Evolutionary conservation across 495 filamentous ascomycete species (phyloP).

Genomic region (Xylaria nigripes): DNA sequence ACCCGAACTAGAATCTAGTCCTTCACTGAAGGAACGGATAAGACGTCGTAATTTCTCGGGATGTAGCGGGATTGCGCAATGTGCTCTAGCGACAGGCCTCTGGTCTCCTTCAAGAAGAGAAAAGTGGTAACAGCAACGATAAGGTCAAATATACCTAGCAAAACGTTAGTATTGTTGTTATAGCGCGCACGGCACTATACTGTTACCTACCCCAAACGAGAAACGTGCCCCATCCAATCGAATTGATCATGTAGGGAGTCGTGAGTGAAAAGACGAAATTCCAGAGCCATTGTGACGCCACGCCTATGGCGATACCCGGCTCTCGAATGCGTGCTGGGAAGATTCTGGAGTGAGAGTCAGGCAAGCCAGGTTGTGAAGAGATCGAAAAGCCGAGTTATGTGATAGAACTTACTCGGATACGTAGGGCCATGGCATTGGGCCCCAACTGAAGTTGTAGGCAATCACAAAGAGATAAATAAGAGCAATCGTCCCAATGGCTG

Average conservation of each 20-base stretch:
- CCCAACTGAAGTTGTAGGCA: conserved; percentile 43
- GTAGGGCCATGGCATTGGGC: conserved; percentile 43
- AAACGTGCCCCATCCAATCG: conserved; percentile 45
- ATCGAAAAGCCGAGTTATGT: neutral
- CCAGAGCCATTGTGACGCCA: conserved; percentile 45
- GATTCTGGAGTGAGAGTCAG: conserved; percentile 27
- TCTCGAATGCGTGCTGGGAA: conserved; percentile 43
- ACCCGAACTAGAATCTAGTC: neutral
- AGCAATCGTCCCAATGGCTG: conserved; percentile 39
- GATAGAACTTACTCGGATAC: conserved; percentile 30
- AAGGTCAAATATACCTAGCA: conserved; percentile 16
- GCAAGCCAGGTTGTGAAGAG: too few relatives aligned
- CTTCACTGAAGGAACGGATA: neutral
- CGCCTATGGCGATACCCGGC: conserved; percentile 33
- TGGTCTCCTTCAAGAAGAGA: conserved; percentile 19
- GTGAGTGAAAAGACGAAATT: conserved; percentile 44
- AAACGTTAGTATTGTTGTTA: neutral
- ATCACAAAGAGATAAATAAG: conserved; percentile 46
- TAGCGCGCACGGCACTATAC: neutral
- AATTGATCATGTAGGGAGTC: conserved; percentile 44
- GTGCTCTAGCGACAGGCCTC: conserved; percentile 21
- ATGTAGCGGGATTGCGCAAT: conserved; percentile 18
- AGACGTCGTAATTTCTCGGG: neutral
- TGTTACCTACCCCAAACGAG: conserved; percentile 31
- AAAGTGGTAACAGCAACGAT: conserved; percentile 18